phyloP scores from a whole-genome alignment of 78 protist genomes.

The Dictyostelium capitatum region DNA sequence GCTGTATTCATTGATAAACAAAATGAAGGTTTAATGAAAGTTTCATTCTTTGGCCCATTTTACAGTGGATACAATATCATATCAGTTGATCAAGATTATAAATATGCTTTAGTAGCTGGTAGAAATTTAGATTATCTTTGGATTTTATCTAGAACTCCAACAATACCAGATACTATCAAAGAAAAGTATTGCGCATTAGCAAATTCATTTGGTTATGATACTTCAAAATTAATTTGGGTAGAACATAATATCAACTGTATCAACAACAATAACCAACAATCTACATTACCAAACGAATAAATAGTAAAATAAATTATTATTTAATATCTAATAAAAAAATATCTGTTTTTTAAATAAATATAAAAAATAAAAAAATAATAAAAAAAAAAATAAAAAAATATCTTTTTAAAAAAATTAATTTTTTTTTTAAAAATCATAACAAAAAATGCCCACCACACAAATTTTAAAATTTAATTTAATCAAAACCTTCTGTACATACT shows the following conservation, averaged over 20 bases:
- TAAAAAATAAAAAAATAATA: background rate
- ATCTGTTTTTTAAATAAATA: background rate
- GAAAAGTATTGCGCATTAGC: background rate
- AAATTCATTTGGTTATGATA: background rate
- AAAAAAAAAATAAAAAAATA: background rate
- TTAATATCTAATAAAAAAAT: too few species aligned
- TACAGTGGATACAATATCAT: conserved; percentile 18
- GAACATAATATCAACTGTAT: background rate
- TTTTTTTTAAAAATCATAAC: too few species aligned
- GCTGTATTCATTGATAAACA: background rate
- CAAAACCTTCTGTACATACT: too few species aligned
- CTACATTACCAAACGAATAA: too few species aligned
- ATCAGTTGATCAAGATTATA: background rate
- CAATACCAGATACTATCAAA: background rate
- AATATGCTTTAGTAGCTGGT: conserved; percentile 8
- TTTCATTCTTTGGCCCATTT: conserved; percentile 1
- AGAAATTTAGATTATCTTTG: background rate
- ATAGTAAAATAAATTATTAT: too few species aligned
- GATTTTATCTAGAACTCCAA: conserved; percentile 15
- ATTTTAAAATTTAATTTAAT: too few species aligned
- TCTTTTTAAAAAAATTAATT: too few species aligned
- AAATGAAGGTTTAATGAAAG: background rate
- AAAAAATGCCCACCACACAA: too few species aligned
- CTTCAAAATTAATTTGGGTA: background rate
- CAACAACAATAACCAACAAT: background rate